phyloP scores from a whole-genome alignment of 352 stramenopile species.

The Phytophthora niederhauseri region DNA sequence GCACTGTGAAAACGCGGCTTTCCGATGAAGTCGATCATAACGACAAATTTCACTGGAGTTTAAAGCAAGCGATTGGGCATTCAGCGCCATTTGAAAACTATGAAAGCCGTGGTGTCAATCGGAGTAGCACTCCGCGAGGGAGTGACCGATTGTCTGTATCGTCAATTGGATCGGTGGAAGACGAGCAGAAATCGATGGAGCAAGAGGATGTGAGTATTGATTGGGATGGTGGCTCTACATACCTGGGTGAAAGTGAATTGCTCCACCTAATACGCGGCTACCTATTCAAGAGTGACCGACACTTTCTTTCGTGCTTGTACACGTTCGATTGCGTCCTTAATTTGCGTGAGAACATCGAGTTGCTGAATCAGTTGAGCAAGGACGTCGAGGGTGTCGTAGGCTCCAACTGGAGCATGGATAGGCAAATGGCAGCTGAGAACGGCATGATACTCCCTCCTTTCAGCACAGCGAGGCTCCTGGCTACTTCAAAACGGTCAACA shows the following conservation, averaged over 20 bases:
- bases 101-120: conserved; percentile 21
- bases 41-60: conserved; percentile 70
- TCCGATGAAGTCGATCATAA: conserved; percentile 47
- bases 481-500: conserved; percentile 63
- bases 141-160: conserved; percentile 6
- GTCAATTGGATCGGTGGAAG: conserved; percentile 29
- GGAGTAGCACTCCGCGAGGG: conserved; percentile 16
- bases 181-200: conserved; percentile 54
- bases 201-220: conserved; percentile 50
- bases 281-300: conserved; percentile 78
- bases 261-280: conserved; percentile 76
- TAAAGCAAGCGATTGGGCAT: conserved; percentile 77
- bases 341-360: conserved; percentile 56
- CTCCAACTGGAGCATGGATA: conserved; percentile 54
- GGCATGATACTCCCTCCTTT: conserved; percentile 80
- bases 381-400: conserved; percentile 51
- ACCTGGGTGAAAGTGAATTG: conserved; percentile 73
- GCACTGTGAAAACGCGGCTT: conserved; percentile 63
- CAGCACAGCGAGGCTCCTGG: conserved; percentile 78
- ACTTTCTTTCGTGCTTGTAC: conserved; percentile 82
- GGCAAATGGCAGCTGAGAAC: conserved; percentile 48
- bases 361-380: conserved; percentile 43
- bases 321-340: conserved; percentile 82
- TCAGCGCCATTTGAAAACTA: conserved; percentile 58
- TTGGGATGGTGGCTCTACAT: conserved; percentile 43